phyloP scores from a whole-genome alignment of 106 monocot species.

The Apostasia shenzhenica region DNA sequence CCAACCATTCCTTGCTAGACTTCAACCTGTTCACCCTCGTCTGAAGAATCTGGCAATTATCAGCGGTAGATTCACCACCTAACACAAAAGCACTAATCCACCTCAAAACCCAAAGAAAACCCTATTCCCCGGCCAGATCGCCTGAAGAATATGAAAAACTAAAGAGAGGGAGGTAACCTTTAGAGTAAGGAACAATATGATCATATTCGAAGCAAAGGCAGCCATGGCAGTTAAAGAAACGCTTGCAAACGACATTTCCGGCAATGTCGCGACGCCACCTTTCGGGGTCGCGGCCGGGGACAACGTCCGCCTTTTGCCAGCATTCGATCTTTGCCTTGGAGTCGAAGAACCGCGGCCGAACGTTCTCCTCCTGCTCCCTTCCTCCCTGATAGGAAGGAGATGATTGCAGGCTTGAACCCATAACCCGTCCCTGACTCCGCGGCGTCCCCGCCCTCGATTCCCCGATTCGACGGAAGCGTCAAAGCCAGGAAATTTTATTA shows the following conservation, averaged over 20 bases:
- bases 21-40: constrained; percentile 87
- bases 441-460: too few relatives aligned
- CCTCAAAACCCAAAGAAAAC: neutral
- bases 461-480: too few relatives aligned
- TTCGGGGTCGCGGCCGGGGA: constrained; percentile 83
- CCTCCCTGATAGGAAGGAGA: neutral
- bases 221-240: constrained; percentile 81
- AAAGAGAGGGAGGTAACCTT: constrained; percentile 24
- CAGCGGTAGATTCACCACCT: constrained; percentile 83
- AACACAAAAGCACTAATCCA: neutral
- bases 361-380: constrained; percentile 22
- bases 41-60: constrained; percentile 97
- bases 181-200: constrained; percentile 84
- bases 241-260: constrained; percentile 92
- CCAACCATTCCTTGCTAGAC: constrained; percentile 67
- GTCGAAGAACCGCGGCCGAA: constrained; percentile 63
- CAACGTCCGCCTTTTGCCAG: constrained; percentile 75
- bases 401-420: neutral
- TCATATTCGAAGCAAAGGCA: constrained; percentile 99
- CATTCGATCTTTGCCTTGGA: constrained; percentile 52
- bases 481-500: too few relatives aligned
- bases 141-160: neutral
- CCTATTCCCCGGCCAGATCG: neutral
- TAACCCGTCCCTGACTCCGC: too few relatives aligned
- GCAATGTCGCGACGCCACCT: constrained; percentile 85